Conservation (phyloP, 2,329 filamentous ascomycete species). For the Cladophialophora yegresii region DNA sequence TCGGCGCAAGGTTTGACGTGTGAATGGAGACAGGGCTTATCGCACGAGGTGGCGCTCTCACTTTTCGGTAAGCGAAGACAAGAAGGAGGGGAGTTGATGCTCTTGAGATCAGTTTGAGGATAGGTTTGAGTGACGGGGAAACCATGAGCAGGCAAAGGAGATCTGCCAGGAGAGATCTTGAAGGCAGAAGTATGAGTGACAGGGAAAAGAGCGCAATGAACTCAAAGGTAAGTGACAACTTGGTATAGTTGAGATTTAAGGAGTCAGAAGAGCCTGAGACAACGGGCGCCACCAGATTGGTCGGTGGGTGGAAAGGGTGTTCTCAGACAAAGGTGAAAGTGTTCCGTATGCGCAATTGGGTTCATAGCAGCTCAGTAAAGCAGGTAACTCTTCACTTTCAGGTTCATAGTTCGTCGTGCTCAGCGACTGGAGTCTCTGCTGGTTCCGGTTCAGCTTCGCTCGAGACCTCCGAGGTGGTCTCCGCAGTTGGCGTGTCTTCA, state of each 20-base stretch:
- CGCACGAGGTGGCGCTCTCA: background rate
- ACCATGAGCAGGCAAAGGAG: background rate
- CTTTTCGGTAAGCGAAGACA: background rate
- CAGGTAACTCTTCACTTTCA: background rate
- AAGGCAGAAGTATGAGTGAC: background rate
- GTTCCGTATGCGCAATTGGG: background rate
- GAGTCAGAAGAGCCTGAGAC: background rate
- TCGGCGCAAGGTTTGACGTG: background rate
- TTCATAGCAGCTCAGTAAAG: background rate
- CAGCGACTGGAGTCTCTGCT: constrained; percentile 12
- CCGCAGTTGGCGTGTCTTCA: constrained; percentile 6
- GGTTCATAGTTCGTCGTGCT: constrained; percentile 32
- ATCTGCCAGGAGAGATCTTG: background rate
- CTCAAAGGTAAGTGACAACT: background rate
- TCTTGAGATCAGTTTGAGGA: background rate
- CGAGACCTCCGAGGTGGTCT: background rate
- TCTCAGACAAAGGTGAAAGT: background rate
- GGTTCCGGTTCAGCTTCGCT: constrained; percentile 17
- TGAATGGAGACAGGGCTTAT: background rate
- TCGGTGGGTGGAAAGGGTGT: background rate
- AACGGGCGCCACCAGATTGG: background rate
- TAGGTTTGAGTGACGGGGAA: background rate
- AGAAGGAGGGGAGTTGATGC: background rate
- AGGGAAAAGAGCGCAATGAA: background rate
- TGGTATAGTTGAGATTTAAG: background rate